phyloP scores from a whole-genome alignment of 1,284 basidiomycete species.

The Pseudozyma sp. region DNA sequence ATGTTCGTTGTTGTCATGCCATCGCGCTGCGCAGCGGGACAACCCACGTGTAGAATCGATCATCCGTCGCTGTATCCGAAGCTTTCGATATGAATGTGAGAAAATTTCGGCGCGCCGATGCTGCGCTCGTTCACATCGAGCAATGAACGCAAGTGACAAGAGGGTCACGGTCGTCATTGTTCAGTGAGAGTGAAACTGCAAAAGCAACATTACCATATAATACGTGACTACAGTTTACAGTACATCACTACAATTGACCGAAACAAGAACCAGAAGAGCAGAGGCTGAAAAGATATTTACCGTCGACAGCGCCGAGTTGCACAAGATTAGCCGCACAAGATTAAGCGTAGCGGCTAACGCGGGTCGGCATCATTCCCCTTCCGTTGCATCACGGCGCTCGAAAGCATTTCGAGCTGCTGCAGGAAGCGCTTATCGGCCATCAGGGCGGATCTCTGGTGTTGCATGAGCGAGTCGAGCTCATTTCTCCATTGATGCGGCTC shows the following conservation, averaged over 20 bases:
- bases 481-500: constrained; percentile 10
- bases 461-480: constrained; percentile 15
- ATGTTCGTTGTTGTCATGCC: too few relatives aligned
- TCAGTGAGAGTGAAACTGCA: background rate
- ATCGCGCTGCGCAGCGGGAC: too few relatives aligned
- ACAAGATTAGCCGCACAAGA: background rate
- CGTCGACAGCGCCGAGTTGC: too few relatives aligned
- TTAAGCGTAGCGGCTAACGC: constrained; percentile 6
- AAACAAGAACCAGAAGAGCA: too few relatives aligned
- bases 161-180: too few relatives aligned
- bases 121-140: background rate
- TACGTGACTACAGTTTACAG: too few relatives aligned
- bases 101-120: background rate
- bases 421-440: constrained; percentile 8
- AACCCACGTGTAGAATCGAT: background rate
- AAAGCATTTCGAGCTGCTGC: constrained; percentile 16
- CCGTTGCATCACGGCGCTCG: background rate
- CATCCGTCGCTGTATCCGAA: background rate
- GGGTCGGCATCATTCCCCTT: background rate
- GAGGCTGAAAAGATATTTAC: too few relatives aligned
- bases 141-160: background rate
- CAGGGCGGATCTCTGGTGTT: constrained; percentile 6
- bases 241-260: too few relatives aligned
- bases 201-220: too few relatives aligned
- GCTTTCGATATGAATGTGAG: background rate